Percentiles rank a stretch among this genome's conserved stretches.
phyloP scores from a whole-genome alignment of 345 rosid genomes.

The Eucalyptus curtisii region DNA sequence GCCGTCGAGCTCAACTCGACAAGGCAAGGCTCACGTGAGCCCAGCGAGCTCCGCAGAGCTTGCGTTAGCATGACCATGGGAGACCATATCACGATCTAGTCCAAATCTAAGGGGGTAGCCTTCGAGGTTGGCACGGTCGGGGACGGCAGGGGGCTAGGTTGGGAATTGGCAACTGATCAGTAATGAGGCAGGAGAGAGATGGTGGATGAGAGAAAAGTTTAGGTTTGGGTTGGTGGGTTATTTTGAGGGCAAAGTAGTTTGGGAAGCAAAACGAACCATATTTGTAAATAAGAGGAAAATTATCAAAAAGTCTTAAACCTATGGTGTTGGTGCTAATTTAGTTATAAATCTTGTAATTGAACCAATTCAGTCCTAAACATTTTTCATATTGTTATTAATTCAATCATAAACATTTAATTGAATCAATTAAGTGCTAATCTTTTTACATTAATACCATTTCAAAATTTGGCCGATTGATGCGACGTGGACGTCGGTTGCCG shows the following conservation, averaged over 20 bases:
- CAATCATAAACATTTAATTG: fast-evolving
- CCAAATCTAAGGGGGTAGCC: not conserved
- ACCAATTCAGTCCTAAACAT: fast-evolving
- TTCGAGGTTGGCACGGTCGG: not conserved
- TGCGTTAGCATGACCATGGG: not conserved
- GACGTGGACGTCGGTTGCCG: fast-evolving
- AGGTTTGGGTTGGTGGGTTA: not conserved
- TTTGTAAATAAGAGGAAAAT: not conserved
- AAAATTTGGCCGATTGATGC: fast-evolving
- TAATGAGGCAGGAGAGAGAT: not conserved
- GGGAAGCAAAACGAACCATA: not conserved
- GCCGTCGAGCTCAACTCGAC: not conserved
- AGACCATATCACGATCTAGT: not conserved
- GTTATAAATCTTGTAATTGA: fast-evolving
- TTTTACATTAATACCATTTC: no score
- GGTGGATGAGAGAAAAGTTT: not conserved
- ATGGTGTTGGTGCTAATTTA: fast-evolving
- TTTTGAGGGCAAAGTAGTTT: not conserved
- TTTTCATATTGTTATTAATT: no score
- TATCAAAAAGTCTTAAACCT: no score
- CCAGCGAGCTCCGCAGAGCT: not conserved
- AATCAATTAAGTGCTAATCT: no score
- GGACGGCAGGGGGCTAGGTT: not conserved
- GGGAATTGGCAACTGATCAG: not conserved
- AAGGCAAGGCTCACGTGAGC: not conserved